These are phyloP conservation scores for Pugionium cornutum DNA, from an alignment of 345 rosid genomes.

Conservation along the genomic window DNA sequence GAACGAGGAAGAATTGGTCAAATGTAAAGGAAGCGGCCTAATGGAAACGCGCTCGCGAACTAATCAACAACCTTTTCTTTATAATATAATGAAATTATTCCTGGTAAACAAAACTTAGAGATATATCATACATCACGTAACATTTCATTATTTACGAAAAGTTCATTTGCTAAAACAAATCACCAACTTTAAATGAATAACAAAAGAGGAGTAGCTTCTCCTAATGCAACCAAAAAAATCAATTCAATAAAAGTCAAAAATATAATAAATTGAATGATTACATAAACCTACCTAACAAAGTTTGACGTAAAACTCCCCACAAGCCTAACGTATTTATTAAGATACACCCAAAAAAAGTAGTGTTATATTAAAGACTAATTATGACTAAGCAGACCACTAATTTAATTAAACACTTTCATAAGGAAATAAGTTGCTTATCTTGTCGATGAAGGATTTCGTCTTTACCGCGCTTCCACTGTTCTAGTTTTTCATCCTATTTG, in stretches of 20 bases:
- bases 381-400: background rate
- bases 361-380: background rate
- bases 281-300: constrained; percentile 33
- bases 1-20: constrained; percentile 21
- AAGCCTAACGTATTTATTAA: constrained; percentile 1
- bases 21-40: background rate
- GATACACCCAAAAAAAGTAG: background rate
- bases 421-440: background rate
- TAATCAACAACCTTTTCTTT: too few species aligned
- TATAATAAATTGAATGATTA: background rate
- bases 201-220: constrained; percentile 13
- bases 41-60: constrained; percentile 15
- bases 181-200: background rate
- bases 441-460: constrained; percentile 21
- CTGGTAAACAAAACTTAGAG: background rate
- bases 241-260: constrained; percentile 22
- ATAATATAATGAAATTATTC: background rate
- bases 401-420: background rate
- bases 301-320: constrained; percentile 28
- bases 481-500: background rate
- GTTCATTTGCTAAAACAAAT: background rate
- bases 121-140: constrained; percentile 1
- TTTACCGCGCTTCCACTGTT: constrained; percentile 23
- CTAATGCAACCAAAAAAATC: background rate
- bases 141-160: background rate